Evolutionary conservation across 2,329 filamentous ascomycete species (phyloP), one percentile per base, ranked within the genome.

Genomic region (Zymoseptoria pseudotritici): DNA sequence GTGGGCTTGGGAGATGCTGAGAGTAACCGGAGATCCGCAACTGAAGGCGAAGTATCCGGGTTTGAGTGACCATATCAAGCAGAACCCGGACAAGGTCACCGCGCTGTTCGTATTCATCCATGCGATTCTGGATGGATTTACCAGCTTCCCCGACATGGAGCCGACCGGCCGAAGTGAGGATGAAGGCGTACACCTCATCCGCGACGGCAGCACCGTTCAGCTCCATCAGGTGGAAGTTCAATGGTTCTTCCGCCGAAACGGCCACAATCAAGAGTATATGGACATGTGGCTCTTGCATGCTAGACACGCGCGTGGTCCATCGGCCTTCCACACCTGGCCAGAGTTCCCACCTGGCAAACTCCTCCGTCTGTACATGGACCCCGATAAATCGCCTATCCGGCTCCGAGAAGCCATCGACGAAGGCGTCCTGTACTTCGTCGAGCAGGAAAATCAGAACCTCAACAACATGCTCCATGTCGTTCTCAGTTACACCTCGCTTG

Each of bases 1-100:
- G 10, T 65, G 62, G 59, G 57, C 57, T 22, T 59, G 64, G 31
- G 61, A 63, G 11, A 59, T 68, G 31, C 50, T 68, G 36, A 56
- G 61, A 19, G n/a, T 65, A 10, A 59, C 61, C 19, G 59, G 53
- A n/a, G 56, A 53, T 10, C 13, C 26, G 4, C 21, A 51, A 4
- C 42, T 49, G n/a, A 56, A 58, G 55, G 54, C 53, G 26, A 60
- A 58, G 46, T 54, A 65, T 52, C 55, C 57, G 8, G 53, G 54
- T 20, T 49, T 63, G 11, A 24, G 17, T 20, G 58, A 58, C 10
- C 54, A 59, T 22, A 29, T 62, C n/a, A 59, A 29, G 42, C 50
- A 55, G 10, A 56, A 54, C 6, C 21, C 42, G 4, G 17, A 20
- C 42, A 57, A 62, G 21, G 58, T 66, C 29, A 53, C 64, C 13